phyloP scores from a whole-genome alignment of 768 basidiomycete species.

The Kwoniella europaea region DNA sequence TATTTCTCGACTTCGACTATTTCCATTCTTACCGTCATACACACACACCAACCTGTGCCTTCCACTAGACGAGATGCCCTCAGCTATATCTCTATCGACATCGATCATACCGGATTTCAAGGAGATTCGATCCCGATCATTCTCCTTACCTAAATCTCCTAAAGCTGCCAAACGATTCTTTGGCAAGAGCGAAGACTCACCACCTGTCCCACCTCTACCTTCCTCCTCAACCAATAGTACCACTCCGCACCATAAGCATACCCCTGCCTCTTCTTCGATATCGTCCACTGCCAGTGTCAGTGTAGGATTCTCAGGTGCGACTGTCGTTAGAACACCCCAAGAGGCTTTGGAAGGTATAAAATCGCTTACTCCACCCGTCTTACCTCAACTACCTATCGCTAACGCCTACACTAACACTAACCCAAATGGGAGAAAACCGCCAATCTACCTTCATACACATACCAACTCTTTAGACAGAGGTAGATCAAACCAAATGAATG shows the following conservation, averaged over 20 bases:
- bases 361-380: conserved; percentile 6
- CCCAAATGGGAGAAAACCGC: background rate
- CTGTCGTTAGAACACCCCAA: conserved; percentile 22
- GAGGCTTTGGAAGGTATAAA: conserved; percentile 20
- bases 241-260: background rate
- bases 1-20: background rate
- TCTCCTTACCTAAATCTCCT: conserved; percentile 30
- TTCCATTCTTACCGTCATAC: no score
- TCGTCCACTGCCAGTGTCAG: background rate
- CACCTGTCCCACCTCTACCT: conserved; percentile 21
- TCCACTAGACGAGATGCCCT: conserved; percentile 1
- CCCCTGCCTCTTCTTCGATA: conserved; percentile 2
- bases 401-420: background rate
- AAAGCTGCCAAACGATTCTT: conserved; percentile 32
- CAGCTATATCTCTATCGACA: conserved; percentile 7
- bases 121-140: conserved; percentile 6
- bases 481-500: background rate
- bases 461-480: conserved; percentile 1
- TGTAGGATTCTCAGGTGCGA: conserved; percentile 14
- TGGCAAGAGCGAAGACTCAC: conserved; percentile 13
- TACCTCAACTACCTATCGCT: conserved; percentile 2
- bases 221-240: background rate
- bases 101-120: conserved; percentile 27
- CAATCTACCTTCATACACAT: background rate
- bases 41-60: background rate